Evolutionary conservation across 2,329 filamentous ascomycete genomes (phyloP), one percentile per base, ranked within the genome.

Genomic region (Zymoseptoria brevis): DNA sequence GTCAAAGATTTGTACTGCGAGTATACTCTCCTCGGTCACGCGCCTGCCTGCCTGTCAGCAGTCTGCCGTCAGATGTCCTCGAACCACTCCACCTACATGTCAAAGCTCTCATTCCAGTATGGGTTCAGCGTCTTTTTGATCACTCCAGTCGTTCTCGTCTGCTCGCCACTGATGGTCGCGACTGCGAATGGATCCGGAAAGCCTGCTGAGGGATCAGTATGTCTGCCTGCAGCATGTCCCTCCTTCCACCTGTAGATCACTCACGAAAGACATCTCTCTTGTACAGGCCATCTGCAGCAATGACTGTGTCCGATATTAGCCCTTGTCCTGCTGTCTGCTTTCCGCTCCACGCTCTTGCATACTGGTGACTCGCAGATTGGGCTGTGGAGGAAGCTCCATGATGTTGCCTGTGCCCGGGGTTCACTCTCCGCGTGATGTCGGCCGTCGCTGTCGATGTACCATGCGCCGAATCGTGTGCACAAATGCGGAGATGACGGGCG

Each of bases 41-140:
- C 84, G 84, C 80, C 94, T 97, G 73, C 60, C 26, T 30, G 29
- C 30, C 19, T 56, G 54, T 66, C 54, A 65, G 60, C 41, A 58
- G 19, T 50, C 11, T 50, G 45, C n/a, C 50, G 22, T n/a, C 4
- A 19, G 35, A 45, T 45, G 13, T n/a, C 13, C 35, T 45, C 35
- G 2, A 29, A 45, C 13, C 35, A 16, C 35, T 16, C 4, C 35
- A 45, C 35, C 70, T 85, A 97, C 94, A 99, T 88, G 76, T 99
- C 94, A 79, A 99, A 99, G 73, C 86, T 91, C 80, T 99, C 94
- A 76, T 99, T 99, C 94, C 94, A 99, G 75, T 99, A 99, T n/a
- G 94, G 94, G 75, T 96, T 97, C 75, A 99, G 80, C 9, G 94
- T 97, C 77, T 94, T 89, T 78, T 96, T 97, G 75, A 94, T 96